Evolutionary conservation across 129 eudicot species (phyloP).

Genomic region (Flaveria trinervia): DNA sequence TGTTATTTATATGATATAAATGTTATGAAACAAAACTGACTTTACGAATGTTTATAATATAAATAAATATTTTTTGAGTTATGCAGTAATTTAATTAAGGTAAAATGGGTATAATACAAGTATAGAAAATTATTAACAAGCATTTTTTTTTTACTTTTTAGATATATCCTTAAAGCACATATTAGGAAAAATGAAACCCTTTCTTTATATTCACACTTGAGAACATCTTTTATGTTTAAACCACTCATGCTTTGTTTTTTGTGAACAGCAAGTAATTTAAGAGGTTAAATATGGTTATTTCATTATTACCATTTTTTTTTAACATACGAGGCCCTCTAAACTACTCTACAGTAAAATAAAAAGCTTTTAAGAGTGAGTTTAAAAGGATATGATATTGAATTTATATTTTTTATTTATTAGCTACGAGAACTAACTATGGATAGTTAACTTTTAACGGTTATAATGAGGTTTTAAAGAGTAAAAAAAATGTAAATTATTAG

Average conservation of each 20-base stretch:
- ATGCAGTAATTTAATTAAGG: not conserved
- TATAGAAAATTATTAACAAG: not conserved
- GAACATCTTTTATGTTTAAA: not conserved
- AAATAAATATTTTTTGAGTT: not conserved
- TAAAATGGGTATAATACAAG: not conserved
- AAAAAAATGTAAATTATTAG: constrained; percentile 34
- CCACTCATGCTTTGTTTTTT: not conserved
- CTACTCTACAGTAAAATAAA: not conserved
- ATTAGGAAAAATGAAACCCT: too few species aligned
- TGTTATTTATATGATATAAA: not conserved
- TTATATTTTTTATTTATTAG: not conserved
- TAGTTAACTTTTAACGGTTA: constrained; percentile 25
- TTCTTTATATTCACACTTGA: not conserved
- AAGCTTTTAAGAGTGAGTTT: not conserved
- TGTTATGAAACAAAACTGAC: not conserved
- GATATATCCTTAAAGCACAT: not conserved
- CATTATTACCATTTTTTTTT: too few species aligned
- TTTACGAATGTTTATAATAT: not conserved
- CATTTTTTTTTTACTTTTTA: not conserved
- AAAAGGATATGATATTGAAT: not conserved
- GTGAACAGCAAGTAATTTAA: too few species aligned
- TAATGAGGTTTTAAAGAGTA: constrained; percentile 17
- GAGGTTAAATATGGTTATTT: too few species aligned
- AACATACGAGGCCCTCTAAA: too few species aligned
- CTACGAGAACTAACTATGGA: not conserved